Evolutionary conservation across 129 eudicot species (phyloP).

Genomic region (Artemisia annua): DNA sequence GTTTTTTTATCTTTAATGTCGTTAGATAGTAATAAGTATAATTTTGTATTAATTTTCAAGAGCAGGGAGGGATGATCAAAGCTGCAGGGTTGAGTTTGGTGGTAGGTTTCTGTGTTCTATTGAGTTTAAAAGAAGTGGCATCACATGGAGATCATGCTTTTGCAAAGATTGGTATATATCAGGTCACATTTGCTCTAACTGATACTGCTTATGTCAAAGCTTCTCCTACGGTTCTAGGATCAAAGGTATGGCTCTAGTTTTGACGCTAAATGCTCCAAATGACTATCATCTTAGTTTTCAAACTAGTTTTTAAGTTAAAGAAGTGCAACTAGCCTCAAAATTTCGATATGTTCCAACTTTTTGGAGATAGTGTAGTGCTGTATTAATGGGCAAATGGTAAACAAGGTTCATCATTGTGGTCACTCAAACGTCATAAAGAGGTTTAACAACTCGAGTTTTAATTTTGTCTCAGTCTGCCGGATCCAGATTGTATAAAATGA

Average conservation of each 20-base stretch:
- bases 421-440: too few relatives aligned
- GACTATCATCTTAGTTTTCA: not conserved
- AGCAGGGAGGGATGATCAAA: slow-evolving; percentile 38
- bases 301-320: slow-evolving; percentile 2
- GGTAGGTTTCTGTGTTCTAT: slow-evolving; percentile 44
- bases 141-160: slow-evolving; percentile 75
- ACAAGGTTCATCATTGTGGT: too few relatives aligned
- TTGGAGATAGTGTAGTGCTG: not conserved
- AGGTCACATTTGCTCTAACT: slow-evolving; percentile 53
- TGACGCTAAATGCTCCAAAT: not conserved
- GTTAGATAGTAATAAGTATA: slow-evolving; percentile 7
- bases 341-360: not conserved
- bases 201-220: slow-evolving; percentile 63
- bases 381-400: not conserved
- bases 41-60: slow-evolving; percentile 9
- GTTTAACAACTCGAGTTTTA: too few relatives aligned
- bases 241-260: slow-evolving; percentile 41
- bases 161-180: slow-evolving; percentile 63
- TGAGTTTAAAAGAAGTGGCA: slow-evolving; percentile 40
- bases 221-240: slow-evolving; percentile 75
- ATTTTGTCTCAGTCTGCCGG: too few relatives aligned
- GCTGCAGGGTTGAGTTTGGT: slow-evolving; percentile 38
- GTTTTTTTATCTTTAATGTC: not conserved
- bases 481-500: too few relatives aligned
- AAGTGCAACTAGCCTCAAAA: not conserved